Base-by-base conservation (phyloP, 2,329 filamentous ascomycete species). In the Curvularia spicifera region DNA sequence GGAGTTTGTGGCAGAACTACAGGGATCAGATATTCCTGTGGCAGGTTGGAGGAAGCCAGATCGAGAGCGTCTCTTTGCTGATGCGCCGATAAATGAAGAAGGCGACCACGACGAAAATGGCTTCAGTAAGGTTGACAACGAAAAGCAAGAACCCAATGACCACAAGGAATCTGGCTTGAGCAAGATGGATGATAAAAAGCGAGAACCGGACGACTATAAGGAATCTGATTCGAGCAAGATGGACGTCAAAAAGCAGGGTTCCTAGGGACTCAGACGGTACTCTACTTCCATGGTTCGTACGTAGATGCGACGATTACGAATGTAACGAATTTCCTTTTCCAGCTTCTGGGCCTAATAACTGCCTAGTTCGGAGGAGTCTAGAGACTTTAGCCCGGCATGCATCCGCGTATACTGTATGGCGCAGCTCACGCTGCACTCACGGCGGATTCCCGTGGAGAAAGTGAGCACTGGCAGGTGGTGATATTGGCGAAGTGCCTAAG, bases 21-120 rank as follows among this genome's bases (percentile, higher is more conserved):
- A 55, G 5, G 65, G 65, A 1, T 65, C 53, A 26, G 49, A 37
- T 20, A 55, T 64, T 5, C 50, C 55, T 33, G 31, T 37, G 3
- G 18, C 22, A 9, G 42, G 40, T 28, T 12, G 10, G 29, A 26
- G 20, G n/a, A 60, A 58, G 45, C 40, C 29, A 29, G 24, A 18
- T n/a, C n/a, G 49, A 9, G 62, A 65, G 24, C 58, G 64, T 4
- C 48, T 63, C 24, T 66, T 66, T 3, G 15, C 20, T 7, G 59
- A 65, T 51, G 50, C 51, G 35, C 62, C 62, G 5, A 63, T 66
- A 20, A 57, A 66, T 42, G 59, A 60, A 35, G 37, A 43, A 8
- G 44, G 60, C n/a, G 53, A 57, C 15, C 40, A 35, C 28, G 24
- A 29, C 9, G 54, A 58, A 20, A 26, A 44, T 8, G 60, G 59